A percentile compares a stretch with the other conserved stretches of the same genome.
phyloP scores from a whole-genome alignment of 2,329 filamentous ascomycete species.

The Ceratocystis diversiconidia region DNA sequence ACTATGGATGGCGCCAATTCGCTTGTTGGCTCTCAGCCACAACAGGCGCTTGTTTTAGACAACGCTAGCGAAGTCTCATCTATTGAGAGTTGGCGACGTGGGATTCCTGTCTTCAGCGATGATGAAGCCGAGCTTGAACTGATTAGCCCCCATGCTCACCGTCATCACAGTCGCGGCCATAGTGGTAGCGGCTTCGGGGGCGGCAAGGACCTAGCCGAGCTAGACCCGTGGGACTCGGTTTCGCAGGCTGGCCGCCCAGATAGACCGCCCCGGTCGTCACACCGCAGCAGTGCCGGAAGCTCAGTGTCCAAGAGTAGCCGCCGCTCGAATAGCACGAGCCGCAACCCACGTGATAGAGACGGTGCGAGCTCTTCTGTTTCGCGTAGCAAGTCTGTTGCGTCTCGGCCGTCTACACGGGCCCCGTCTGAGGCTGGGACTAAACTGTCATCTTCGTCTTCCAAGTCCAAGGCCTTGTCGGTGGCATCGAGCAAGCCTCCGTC shows the following conservation, averaged over 20 bases:
- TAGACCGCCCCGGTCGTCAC: conserved; percentile 18
- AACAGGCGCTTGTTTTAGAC: conserved; percentile 44
- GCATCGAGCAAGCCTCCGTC: not conserved
- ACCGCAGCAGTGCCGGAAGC: conserved; percentile 18
- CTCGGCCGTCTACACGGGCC: not conserved
- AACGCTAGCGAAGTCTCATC: conserved; percentile 33
- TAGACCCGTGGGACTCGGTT: conserved; percentile 24
- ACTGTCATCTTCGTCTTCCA: conserved; percentile 6
- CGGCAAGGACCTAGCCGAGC: conserved; percentile 30
- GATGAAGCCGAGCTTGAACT: conserved; percentile 41
- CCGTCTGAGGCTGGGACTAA: not conserved
- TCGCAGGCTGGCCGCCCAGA: conserved; percentile 20
- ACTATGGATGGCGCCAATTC: conserved; percentile 18
- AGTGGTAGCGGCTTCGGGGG: conserved; percentile 20
- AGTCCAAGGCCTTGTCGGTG: not conserved
- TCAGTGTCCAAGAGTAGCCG: not conserved
- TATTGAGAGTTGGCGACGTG: conserved; percentile 46
- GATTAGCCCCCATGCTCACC: conserved; percentile 42
- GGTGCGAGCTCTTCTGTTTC: conserved; percentile 16
- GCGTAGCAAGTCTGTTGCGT: conserved; percentile 11
- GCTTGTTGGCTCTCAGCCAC: conserved; percentile 24
- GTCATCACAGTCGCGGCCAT: conserved; percentile 25
- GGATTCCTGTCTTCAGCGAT: conserved; percentile 29
- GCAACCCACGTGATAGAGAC: conserved; percentile 20
- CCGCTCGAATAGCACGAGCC: conserved; percentile 22